These are phyloP conservation scores for Gracilariopsis chorda DNA, from an alignment of 23 red algal genomes.

Conservation along the genomic window DNA sequence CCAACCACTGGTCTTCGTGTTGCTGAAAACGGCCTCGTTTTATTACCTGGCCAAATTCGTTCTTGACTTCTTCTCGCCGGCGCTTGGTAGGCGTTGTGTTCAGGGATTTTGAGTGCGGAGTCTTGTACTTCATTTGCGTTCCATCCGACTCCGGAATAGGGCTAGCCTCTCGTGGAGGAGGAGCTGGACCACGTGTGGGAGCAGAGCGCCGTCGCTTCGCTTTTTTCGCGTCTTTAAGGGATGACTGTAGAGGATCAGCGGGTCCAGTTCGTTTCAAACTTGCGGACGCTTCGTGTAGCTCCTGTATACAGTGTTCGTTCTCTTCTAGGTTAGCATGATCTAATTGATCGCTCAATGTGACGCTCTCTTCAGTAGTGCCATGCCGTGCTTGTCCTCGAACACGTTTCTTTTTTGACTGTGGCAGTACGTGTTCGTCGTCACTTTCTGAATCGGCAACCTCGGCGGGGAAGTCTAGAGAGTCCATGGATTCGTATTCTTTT, in stretches of 20 bases:
- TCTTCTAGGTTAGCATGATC: neutral
- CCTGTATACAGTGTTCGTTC: neutral
- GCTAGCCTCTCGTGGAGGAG: slow-evolving; percentile 20
- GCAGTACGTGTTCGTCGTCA: neutral
- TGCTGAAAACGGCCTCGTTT: slow-evolving; percentile 14
- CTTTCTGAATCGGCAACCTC: neutral
- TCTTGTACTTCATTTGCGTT: neutral
- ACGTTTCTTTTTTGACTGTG: too few species aligned
- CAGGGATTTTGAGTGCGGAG: neutral
- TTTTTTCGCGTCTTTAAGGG: neutral
- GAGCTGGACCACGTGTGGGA: neutral
- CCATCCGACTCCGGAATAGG: slow-evolving; percentile 51
- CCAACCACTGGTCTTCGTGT: slow-evolving; percentile 32
- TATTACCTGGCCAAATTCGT: neutral
- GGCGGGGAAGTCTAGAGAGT: neutral
- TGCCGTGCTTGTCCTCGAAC: too few species aligned
- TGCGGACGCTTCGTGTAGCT: neutral
- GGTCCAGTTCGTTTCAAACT: neutral
- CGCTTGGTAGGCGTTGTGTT: neutral
- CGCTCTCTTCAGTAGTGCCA: neutral
- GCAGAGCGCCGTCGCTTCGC: neutral
- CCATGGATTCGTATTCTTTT: neutral
- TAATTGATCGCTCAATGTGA: neutral
- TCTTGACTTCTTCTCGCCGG: neutral
- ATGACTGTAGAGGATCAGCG: neutral